Base-by-base conservation (phyloP, 805 yeast species). In the Vanderwaltozyma polyspora region DNA sequence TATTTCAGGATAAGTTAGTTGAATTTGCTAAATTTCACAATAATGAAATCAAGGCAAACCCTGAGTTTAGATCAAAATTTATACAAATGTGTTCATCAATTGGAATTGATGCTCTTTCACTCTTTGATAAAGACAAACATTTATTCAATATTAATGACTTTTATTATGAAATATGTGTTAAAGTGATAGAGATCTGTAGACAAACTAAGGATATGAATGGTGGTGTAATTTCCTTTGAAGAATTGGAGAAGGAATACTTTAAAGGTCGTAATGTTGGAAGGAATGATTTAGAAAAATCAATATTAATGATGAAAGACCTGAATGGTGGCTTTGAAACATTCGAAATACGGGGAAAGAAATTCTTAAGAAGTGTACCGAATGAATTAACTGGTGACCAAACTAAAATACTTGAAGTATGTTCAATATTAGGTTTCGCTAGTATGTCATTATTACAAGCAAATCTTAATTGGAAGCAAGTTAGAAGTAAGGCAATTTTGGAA, bases 81-180 rank as follows among this genome's bases (percentile, higher is more conserved):
- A 74, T 83, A 25, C 69, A 71, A 38, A 76, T 87, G 62, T 85
- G 95, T 48, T 63, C 70, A 4, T 72, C 77, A 44, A 76, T 86
- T 19, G 95, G 95, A 1, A 77, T 86, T 14, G 95, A 87, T 52
- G 91, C 95, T 1, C 54, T 87, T 19, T 34, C 55, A 38, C 36
- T 61, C n/a, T 59, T 58, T 36, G 54, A 56, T 28, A 52, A 53
- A 25, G 52, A 57, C 33, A 42, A 49, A 18, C 58, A 53, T 38
- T 42, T 52, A 17, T 50, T 49, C 29, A 50, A 43, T 25, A 52
- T 59, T 26, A 50, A 55, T 29, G 86, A 79, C 45, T 79, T 70
- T 44, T 67, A 68, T 41, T 72, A 75, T 39, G 85, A 79, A 26
- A 57, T 89, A 14, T 74, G 84, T 3, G 79, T 84, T 11, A 71